phyloP scores from a whole-genome alignment of 1,284 basidiomycete species.

The Veloboletus limbatus region DNA sequence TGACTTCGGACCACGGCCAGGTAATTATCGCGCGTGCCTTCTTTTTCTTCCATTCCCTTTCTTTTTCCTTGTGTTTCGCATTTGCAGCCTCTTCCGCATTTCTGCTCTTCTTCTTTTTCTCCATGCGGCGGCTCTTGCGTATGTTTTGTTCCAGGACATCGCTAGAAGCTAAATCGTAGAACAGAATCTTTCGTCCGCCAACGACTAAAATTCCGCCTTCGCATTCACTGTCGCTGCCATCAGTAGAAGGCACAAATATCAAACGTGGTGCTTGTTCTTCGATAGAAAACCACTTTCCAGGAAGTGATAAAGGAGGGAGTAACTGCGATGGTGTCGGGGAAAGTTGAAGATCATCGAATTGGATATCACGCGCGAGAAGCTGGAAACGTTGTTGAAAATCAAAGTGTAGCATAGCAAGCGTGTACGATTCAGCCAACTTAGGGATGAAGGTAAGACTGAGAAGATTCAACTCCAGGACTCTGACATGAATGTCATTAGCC shows the following conservation, averaged over 20 bases:
- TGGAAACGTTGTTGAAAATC: conserved; percentile 63
- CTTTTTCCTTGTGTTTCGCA: conserved; percentile 55
- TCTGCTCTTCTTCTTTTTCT: conserved; percentile 46
- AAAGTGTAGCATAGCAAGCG: conserved; percentile 66
- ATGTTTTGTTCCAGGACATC: conserved; percentile 49
- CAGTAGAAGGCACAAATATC: conserved; percentile 23
- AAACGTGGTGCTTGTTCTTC: conserved; percentile 31
- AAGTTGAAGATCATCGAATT: conserved; percentile 48
- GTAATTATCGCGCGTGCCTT: conserved; percentile 52
- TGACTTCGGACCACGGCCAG: conserved; percentile 72
- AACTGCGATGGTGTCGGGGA: conserved; percentile 49
- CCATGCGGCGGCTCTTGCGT: conserved; percentile 51
- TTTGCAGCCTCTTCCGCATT: conserved; percentile 40
- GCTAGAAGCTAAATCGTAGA: conserved; percentile 53
- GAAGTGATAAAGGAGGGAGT: conserved; percentile 47
- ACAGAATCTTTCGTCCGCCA: conserved; percentile 59
- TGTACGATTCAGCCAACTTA: conserved; percentile 41
- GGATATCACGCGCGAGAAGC: conserved; percentile 57
- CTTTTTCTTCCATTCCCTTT: conserved; percentile 49
- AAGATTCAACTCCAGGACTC: conserved; percentile 74
- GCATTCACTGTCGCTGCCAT: conserved; percentile 35
- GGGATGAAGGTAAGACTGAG: conserved; percentile 69
- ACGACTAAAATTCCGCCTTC: conserved; percentile 68
- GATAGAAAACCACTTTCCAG: conserved; percentile 28
- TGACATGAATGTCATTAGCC: conserved; percentile 32